phyloP scores from a whole-genome alignment of 805 yeast genomes.

The Tetrapisispora iriomotensis region DNA sequence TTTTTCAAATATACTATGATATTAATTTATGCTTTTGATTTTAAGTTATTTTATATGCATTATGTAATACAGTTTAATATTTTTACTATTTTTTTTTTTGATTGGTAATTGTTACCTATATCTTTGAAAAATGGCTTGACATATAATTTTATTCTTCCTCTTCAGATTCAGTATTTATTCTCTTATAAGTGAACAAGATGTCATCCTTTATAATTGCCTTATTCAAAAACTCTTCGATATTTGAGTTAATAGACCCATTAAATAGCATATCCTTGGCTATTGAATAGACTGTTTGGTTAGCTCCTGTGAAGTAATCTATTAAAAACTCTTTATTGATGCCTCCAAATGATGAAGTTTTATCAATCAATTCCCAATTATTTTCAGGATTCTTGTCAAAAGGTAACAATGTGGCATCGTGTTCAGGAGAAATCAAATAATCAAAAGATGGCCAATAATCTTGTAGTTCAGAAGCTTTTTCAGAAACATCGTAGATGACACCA shows the following conservation, averaged over 20 bases:
- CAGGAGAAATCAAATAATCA: slow-evolving; percentile 40
- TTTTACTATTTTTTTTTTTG: too few species aligned
- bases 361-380: slow-evolving; percentile 36
- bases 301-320: not conserved
- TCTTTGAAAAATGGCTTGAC: too few species aligned
- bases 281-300: not conserved
- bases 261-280: not conserved
- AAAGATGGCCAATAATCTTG: slow-evolving; percentile 36
- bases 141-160: too few species aligned
- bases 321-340: slow-evolving; percentile 1
- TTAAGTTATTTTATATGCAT: too few species aligned
- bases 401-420: slow-evolving; percentile 9
- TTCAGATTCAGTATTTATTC: not conserved
- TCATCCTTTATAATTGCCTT: not conserved
- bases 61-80: too few species aligned
- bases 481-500: slow-evolving; percentile 55
- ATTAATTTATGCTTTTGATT: too few species aligned
- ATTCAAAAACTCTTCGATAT: not conserved
- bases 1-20: too few species aligned
- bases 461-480: slow-evolving; percentile 44
- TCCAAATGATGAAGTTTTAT: slow-evolving; percentile 31
- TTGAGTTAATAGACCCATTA: not conserved
- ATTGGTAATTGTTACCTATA: too few species aligned
- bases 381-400: slow-evolving; percentile 18
- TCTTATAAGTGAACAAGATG: slow-evolving; percentile 3